Evolutionary conservation across 2,329 filamentous ascomycete species (phyloP).

Genomic region (Drechslera avenae): DNA sequence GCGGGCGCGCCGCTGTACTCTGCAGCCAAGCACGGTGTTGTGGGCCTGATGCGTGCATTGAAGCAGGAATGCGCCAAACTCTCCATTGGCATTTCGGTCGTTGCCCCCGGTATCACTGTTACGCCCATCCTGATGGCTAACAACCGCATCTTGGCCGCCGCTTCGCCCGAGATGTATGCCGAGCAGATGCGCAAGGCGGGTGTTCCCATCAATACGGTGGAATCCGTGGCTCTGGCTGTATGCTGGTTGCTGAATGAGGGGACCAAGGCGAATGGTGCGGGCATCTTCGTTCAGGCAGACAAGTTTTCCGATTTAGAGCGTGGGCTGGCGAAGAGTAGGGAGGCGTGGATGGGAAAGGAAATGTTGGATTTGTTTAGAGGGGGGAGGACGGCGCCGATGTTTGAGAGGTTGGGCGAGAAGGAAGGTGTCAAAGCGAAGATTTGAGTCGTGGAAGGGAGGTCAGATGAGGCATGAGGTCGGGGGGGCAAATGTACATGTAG

Average conservation of each 20-base stretch:
- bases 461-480: no score
- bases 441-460: constrained; percentile 4
- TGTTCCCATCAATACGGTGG: constrained; percentile 55
- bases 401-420: constrained; percentile 33
- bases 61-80: constrained; percentile 56
- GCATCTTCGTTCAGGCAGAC: constrained; percentile 54
- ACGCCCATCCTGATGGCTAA: constrained; percentile 52
- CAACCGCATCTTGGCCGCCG: constrained; percentile 28
- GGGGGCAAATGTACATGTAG: no score
- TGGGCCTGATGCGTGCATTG: constrained; percentile 57
- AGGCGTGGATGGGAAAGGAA: constrained; percentile 57
- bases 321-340: constrained; percentile 53
- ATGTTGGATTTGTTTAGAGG: constrained; percentile 57
- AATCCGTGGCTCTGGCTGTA: constrained; percentile 53
- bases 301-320: constrained; percentile 53
- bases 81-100: constrained; percentile 53
- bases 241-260: constrained; percentile 54
- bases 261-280: constrained; percentile 52
- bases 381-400: constrained; percentile 46
- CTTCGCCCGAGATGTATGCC: constrained; percentile 48
- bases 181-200: constrained; percentile 51
- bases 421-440: constrained; percentile 27
- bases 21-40: constrained; percentile 58
- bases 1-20: constrained; percentile 56
- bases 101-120: constrained; percentile 57